phyloP scores from a whole-genome alignment of 2,329 filamentous ascomycete species.

The Apiospora kogelbergensis region DNA sequence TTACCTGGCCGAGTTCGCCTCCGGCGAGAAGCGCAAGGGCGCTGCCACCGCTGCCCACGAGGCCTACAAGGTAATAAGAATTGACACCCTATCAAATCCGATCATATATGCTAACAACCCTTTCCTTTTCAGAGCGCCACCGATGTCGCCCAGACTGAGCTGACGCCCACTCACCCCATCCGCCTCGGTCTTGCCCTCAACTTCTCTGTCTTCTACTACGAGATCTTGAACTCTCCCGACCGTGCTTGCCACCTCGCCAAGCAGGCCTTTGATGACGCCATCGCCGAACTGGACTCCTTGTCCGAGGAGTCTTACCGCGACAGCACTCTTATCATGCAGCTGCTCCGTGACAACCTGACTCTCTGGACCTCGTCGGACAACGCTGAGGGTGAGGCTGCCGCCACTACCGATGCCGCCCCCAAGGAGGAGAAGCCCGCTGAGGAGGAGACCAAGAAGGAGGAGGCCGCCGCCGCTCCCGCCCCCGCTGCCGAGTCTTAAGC shows the following conservation, averaged over 20 bases:
- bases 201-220: constrained; percentile 99
- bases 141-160: constrained; percentile 96
- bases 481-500: constrained; percentile 54
- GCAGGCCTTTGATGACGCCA: constrained; percentile 98
- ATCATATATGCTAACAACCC: constrained; percentile 13
- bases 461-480: constrained; percentile 41
- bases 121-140: constrained; percentile 73
- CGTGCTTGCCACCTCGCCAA: constrained; percentile 98
- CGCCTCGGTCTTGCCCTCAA: constrained; percentile 95
- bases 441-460: constrained; percentile 59
- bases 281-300: constrained; percentile 96
- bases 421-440: constrained; percentile 59
- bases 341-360: constrained; percentile 96
- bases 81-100: constrained; percentile 22
- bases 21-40: constrained; percentile 87
- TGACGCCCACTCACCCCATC: constrained; percentile 96
- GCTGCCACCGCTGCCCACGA: constrained; percentile 86
- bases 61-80: constrained; percentile 83
- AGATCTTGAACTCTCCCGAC: constrained; percentile 97
- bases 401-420: constrained; percentile 42
- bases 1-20: constrained; percentile 91
- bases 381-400: constrained; percentile 70
- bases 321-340: constrained; percentile 99
- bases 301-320: constrained; percentile 98
- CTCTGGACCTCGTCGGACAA: constrained; percentile 96